phyloP scores from a whole-genome alignment of 306 rosid species.

The Leucaena leucocephala region DNA sequence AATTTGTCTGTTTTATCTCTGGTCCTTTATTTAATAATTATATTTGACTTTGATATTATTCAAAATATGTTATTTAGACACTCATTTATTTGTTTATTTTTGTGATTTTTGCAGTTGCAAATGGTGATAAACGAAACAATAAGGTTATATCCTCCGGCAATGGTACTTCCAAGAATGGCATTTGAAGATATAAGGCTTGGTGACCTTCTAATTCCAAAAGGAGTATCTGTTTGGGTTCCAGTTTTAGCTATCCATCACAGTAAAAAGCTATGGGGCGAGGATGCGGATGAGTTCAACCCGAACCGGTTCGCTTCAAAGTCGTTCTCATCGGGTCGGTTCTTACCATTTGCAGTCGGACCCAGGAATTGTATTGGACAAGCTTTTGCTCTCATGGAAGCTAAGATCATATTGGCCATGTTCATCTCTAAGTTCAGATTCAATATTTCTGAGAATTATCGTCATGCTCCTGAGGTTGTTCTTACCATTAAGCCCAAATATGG shows the following conservation, averaged over 20 bases:
- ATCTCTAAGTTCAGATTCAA: conserved; percentile 72
- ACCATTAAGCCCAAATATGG: conserved; percentile 93
- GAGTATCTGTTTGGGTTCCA: conserved; percentile 93
- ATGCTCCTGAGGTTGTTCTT: conserved; percentile 88
- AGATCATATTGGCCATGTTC: conserved; percentile 83
- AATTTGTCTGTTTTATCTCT: too few species aligned
- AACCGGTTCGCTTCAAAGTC: conserved; percentile 79
- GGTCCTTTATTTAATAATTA: not conserved
- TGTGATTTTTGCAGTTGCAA: conserved; percentile 58
- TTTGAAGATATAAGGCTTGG: conserved; percentile 84
- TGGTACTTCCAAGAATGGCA: conserved; percentile 88
- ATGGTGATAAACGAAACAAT: conserved; percentile 95
- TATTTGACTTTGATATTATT: not conserved
- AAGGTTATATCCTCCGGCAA: conserved; percentile 92
- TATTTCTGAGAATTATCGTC: conserved; percentile 70
- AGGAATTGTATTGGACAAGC: conserved; percentile 90
- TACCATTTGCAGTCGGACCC: conserved; percentile 89
- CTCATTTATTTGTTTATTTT: not conserved
- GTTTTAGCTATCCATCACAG: conserved; percentile 96
- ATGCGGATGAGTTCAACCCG: conserved; percentile 90
- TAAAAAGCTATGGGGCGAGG: conserved; percentile 86
- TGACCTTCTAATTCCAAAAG: conserved; percentile 85
- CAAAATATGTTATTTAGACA: not conserved
- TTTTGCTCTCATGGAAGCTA: conserved; percentile 94
- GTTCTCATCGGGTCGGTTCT: conserved; percentile 66